Conservation (phyloP, 1,139 yeast species). For the Yamadazyma triangularis region DNA sequence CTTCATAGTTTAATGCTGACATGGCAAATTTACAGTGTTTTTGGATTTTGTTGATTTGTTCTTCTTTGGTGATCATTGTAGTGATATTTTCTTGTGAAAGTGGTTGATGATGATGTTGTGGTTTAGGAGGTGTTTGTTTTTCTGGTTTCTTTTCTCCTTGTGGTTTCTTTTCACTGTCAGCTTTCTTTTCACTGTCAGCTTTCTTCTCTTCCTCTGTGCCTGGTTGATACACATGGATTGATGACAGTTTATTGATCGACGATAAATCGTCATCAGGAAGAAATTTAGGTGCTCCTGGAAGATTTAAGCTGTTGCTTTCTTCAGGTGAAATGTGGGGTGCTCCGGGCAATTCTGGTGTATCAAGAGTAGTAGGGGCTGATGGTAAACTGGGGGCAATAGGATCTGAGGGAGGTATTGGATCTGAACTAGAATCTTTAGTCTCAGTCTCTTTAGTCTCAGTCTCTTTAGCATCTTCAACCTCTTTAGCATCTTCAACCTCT, state of each 20-base stretch:
- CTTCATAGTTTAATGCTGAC: slow-evolving; percentile 92
- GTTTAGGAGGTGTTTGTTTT: no score
- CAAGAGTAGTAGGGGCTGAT: slow-evolving; percentile 1
- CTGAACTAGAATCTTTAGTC: background rate
- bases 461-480: slow-evolving; percentile 1
- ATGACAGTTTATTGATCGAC: slow-evolving; percentile 34
- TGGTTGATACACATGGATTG: slow-evolving; percentile 36
- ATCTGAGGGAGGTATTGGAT: no score
- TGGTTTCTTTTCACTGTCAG: background rate
- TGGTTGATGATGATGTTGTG: no score
- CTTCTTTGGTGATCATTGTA: slow-evolving; percentile 53
- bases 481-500: slow-evolving; percentile 3
- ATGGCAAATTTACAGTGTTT: slow-evolving; percentile 88
- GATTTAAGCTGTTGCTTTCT: slow-evolving; percentile 18
- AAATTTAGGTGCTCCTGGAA: slow-evolving; percentile 43
- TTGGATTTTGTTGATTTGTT: slow-evolving; percentile 65
- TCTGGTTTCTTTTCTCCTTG: background rate
- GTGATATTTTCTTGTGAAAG: slow-evolving; percentile 38
- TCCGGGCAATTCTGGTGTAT: slow-evolving; percentile 20
- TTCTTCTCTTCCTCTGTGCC: no score
- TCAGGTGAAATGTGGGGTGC: slow-evolving; percentile 32
- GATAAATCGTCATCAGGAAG: slow-evolving; percentile 39
- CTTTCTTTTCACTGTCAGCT: no score
- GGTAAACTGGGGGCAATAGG: slow-evolving; percentile 15
- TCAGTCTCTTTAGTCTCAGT: background rate